These are phyloP conservation scores for Cyberlindnera euphorbiiphila DNA, from an alignment of 805 yeast species.

Conservation along the genomic window DNA sequence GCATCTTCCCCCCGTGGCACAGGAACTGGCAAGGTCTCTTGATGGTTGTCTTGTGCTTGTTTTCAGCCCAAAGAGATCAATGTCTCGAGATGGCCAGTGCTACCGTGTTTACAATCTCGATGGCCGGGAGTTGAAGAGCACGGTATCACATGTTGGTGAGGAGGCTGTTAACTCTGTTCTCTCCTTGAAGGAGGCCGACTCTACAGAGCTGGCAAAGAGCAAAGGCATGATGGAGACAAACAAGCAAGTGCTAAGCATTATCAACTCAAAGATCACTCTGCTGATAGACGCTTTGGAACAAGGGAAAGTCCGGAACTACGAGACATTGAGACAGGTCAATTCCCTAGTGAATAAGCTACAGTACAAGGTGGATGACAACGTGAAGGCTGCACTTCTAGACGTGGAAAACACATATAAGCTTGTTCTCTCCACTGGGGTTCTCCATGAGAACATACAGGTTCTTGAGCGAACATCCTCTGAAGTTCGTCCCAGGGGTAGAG, in stretches of 20 bases:
- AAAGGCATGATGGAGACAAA: constrained; percentile 10
- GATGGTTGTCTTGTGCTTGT: constrained; percentile 5
- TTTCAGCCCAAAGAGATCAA: constrained; percentile 9
- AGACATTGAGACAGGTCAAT: constrained; percentile 16
- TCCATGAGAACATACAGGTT: constrained; percentile 14
- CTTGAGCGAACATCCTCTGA: constrained; percentile 9
- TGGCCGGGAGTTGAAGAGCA: constrained; percentile 6
- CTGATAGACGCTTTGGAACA: constrained; percentile 3
- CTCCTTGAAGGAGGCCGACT: constrained; percentile 6
- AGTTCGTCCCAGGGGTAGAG: background rate
- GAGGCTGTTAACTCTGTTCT: constrained; percentile 17
- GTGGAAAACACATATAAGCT: constrained; percentile 25
- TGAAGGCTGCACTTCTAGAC: constrained; percentile 17
- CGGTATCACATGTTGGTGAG: constrained; percentile 6
- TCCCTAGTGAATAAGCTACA: constrained; percentile 22
- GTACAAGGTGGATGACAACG: constrained; percentile 18
- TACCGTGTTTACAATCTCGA: constrained; percentile 5
- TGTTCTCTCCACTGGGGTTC: constrained; percentile 16
- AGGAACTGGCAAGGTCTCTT: background rate
- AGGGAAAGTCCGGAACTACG: constrained; percentile 2
- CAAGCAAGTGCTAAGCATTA: constrained; percentile 10
- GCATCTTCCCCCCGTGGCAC: background rate
- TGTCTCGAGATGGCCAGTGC: constrained; percentile 13
- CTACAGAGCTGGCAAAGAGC: constrained; percentile 8
- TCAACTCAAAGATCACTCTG: constrained; percentile 2